A percentile compares a stretch with the other conserved stretches of the same genome.
Conservation (phyloP, 805 yeast species). For the Candida glaebosa region DNA sequence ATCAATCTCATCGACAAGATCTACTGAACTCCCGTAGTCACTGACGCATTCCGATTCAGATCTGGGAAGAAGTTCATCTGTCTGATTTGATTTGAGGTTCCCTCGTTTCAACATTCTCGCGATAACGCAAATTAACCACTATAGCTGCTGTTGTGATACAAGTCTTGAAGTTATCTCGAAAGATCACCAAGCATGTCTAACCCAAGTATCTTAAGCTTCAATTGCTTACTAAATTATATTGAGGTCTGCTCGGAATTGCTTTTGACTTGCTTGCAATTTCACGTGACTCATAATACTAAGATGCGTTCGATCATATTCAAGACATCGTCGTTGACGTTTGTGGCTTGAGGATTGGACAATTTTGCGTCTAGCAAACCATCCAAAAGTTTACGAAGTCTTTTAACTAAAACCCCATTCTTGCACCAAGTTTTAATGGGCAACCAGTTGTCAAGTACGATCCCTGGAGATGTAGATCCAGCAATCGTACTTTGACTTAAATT, state of each 20-base stretch:
- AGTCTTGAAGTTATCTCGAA: no score
- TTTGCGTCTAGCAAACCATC: constrained; percentile 65
- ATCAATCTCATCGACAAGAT: constrained; percentile 7
- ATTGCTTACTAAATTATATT: background rate
- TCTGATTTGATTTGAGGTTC: background rate
- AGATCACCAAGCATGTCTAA: no score
- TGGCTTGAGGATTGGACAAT: constrained; percentile 37
- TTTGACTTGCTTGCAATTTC: background rate
- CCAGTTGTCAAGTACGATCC: constrained; percentile 86
- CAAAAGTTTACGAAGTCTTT: constrained; percentile 60
- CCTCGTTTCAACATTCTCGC: background rate
- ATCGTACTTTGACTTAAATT: constrained; percentile 45
- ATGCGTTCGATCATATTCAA: constrained; percentile 18
- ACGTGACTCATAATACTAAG: constrained; percentile 1
- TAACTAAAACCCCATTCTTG: constrained; percentile 82
- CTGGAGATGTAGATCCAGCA: constrained; percentile 61
- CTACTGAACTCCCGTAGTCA: background rate
- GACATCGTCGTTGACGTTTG: constrained; percentile 16
- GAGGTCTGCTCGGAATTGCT: background rate
- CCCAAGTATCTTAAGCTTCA: no score
- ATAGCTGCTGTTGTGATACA: no score
- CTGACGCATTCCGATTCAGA: background rate
- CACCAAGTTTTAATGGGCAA: constrained; percentile 90
- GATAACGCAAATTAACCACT: no score
- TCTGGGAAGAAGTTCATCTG: background rate